Evolutionary conservation across 495 filamentous ascomycete species (phyloP).

Genomic region (Penicilliopsis zonata): DNA sequence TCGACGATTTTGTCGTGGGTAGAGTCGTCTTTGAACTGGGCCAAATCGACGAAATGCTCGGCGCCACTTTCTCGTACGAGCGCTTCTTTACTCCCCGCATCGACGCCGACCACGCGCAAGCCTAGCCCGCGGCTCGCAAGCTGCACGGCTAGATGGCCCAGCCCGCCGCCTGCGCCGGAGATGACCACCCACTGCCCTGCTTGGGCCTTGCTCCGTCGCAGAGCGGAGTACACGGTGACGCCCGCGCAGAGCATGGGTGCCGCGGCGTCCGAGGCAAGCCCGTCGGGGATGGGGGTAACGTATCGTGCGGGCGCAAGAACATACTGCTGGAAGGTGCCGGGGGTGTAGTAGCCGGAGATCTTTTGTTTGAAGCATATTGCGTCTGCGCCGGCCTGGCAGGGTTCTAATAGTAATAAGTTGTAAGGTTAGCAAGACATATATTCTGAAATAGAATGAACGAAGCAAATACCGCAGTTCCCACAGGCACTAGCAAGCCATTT

Average conservation of each 20-base stretch:
- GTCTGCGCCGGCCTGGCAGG: conserved; percentile 48
- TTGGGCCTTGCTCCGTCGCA: conserved; percentile 44
- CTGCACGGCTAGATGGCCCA: conserved; percentile 56
- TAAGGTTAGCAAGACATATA: background rate
- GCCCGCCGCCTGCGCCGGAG: conserved; percentile 54
- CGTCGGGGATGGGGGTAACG: conserved; percentile 58
- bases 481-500: conserved; percentile 41
- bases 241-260: conserved; percentile 56
- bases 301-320: conserved; percentile 51
- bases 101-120: conserved; percentile 56
- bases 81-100: conserved; percentile 49
- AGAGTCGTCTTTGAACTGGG: conserved; percentile 39
- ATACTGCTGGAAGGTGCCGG: conserved; percentile 66
- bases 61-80: conserved; percentile 50
- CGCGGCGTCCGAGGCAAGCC: conserved; percentile 41
- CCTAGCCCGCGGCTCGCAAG: conserved; percentile 52
- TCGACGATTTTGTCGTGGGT: conserved; percentile 33
- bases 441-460: background rate
- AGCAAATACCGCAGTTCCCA: conserved; percentile 32
- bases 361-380: conserved; percentile 46
- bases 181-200: conserved; percentile 55
- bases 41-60: conserved; percentile 56
- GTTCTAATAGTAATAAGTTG: conserved; percentile 11
- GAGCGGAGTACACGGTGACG: conserved; percentile 44
- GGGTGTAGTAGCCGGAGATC: conserved; percentile 42